These are phyloP conservation scores for Ustilago xerochloae DNA, from an alignment of 1,284 basidiomycete species.

Conservation along the genomic window DNA sequence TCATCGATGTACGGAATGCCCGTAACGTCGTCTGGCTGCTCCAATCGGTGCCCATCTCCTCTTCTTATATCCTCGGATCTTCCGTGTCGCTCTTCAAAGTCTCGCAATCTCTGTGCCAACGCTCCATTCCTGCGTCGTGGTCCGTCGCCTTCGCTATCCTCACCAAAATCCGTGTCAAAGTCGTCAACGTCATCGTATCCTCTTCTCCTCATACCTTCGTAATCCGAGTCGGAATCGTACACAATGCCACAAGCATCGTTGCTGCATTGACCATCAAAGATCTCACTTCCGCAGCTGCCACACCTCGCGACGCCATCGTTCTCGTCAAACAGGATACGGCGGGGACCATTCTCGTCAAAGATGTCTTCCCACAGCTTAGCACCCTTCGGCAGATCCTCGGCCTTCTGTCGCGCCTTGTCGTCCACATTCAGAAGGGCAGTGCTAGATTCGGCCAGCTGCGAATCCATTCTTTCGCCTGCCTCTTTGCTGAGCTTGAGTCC, in stretches of 20 bases:
- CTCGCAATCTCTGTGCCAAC: conserved; percentile 7
- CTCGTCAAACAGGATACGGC: conserved; percentile 58
- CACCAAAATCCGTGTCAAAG: conserved; percentile 13
- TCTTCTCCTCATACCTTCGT: conserved; percentile 13
- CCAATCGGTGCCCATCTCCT: conserved; percentile 1
- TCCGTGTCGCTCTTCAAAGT: conserved; percentile 27
- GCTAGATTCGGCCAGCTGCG: conserved; percentile 28
- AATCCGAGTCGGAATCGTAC: conserved; percentile 42
- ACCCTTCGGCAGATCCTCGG: conserved; percentile 44
- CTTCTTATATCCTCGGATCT: conserved; percentile 13
- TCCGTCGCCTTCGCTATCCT: conserved; percentile 5
- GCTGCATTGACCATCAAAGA: conserved; percentile 55
- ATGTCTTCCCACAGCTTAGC: conserved; percentile 51
- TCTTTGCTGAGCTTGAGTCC: conserved; percentile 26
- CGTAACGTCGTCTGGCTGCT: conserved; percentile 2
- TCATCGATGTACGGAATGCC: background rate
- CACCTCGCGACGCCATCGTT: conserved; percentile 59
- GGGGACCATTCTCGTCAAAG: conserved; percentile 38
- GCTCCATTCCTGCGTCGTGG: background rate
- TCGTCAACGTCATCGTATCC: conserved; percentile 26
- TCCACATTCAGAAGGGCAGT: conserved; percentile 24
- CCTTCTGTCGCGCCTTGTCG: conserved; percentile 34
- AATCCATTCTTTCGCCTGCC: conserved; percentile 15
- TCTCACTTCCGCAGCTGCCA: conserved; percentile 58
- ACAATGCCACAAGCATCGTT: conserved; percentile 53